Percentiles rank a stretch among this genome's conserved stretches.
Evolutionary conservation across 2,329 filamentous ascomycete species (phyloP).

Genomic region (Torrubiella hemipterigena): DNA sequence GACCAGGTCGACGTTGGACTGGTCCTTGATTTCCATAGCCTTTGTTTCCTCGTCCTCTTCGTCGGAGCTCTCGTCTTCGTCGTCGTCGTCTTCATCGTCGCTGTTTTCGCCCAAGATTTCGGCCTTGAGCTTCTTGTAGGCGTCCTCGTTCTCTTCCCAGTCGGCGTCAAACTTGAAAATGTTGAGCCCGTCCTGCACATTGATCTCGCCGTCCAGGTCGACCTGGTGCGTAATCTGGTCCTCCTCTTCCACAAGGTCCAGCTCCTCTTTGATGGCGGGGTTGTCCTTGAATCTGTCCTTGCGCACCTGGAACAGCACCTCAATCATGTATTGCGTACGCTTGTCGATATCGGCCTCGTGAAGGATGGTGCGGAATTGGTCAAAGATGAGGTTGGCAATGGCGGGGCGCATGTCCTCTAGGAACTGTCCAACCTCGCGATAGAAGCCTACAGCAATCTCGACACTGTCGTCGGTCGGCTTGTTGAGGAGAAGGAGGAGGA

Average conservation of each 20-base stretch:
- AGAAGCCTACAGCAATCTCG: conserved; percentile 91
- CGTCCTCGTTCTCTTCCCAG: conserved; percentile 82
- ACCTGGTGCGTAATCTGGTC: conserved; percentile 91
- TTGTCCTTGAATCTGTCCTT: conserved; percentile 97
- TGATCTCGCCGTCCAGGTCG: conserved; percentile 71
- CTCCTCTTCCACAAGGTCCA: conserved; percentile 93
- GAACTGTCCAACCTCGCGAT: conserved; percentile 85
- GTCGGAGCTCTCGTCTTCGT: conserved; percentile 56
- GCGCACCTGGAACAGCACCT: conserved; percentile 90
- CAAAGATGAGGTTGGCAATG: conserved; percentile 83
- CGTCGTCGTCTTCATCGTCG: conserved; percentile 64
- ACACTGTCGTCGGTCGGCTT: conserved; percentile 97
- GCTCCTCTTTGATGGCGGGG: conserved; percentile 76
- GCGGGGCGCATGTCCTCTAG: conserved; percentile 88
- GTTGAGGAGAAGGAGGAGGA: conserved; percentile 79
- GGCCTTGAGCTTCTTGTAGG: conserved; percentile 80
- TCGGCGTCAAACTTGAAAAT: conserved; percentile 90
- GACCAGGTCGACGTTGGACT: conserved; percentile 90
- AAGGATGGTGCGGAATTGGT: conserved; percentile 88
- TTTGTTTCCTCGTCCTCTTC: conserved; percentile 67
- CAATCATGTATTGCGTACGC: conserved; percentile 98
- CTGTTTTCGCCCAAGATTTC: conserved; percentile 93
- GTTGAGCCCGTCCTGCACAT: conserved; percentile 79
- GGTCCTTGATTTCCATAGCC: conserved; percentile 91
- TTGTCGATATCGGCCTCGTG: conserved; percentile 97